A percentile compares a stretch with the other conserved stretches of the same genome.
phyloP scores from a whole-genome alignment of 352 stramenopile genomes.

The Globisporangium ultimum region DNA sequence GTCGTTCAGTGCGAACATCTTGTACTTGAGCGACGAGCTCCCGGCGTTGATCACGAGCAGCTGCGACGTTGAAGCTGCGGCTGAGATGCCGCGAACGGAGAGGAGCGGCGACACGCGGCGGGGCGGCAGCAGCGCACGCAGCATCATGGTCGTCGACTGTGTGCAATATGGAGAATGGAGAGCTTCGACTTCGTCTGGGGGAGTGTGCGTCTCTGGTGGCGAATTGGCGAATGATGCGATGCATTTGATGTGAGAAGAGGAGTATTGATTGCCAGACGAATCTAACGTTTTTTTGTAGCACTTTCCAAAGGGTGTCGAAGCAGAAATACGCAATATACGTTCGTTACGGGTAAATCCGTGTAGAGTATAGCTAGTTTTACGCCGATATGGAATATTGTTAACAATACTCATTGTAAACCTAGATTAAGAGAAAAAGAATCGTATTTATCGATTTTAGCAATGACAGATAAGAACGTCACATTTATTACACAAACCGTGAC shows the following conservation, averaged over 20 bases:
- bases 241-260: background rate
- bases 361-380: no score
- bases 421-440: no score
- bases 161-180: background rate
- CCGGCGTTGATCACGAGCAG: slow-evolving; percentile 78
- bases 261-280: background rate
- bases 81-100: background rate
- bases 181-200: background rate
- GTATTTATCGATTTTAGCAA: no score
- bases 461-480: no score
- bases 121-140: background rate
- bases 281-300: slow-evolving; percentile 2
- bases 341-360: background rate
- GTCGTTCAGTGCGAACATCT: slow-evolving; percentile 56
- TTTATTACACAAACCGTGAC: no score
- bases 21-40: slow-evolving; percentile 86
- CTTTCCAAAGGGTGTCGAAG: background rate
- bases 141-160: background rate
- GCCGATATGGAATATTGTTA: background rate
- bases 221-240: background rate
- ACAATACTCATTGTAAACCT: no score
- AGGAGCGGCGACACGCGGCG: background rate
- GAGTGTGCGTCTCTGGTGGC: background rate
- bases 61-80: slow-evolving; percentile 17
- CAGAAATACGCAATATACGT: background rate